Evolutionary conservation across 2,329 filamentous ascomycete species (phyloP).

Genomic region (Aaosphaeria arxii): DNA sequence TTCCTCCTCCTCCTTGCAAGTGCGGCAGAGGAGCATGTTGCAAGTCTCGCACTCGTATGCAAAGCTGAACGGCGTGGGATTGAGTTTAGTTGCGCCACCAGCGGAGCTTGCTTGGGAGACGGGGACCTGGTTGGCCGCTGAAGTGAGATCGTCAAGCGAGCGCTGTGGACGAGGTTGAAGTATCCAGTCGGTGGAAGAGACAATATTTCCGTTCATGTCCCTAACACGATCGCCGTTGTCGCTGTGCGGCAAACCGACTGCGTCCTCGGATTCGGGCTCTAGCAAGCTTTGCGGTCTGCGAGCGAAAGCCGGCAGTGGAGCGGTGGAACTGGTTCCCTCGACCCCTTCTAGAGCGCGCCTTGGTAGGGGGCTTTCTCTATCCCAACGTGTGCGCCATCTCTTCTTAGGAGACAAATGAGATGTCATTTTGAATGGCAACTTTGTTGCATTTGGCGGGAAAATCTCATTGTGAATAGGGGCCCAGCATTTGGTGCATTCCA

Average conservation of each 20-base stretch:
- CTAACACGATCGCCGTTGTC: conserved; percentile 4
- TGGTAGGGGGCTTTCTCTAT: too few species aligned
- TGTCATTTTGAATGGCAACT: too few species aligned
- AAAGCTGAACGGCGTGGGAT: conserved; percentile 13
- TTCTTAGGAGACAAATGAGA: too few species aligned
- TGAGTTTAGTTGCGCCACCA: neutral
- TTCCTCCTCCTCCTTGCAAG: conserved; percentile 14
- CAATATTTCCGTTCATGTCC: conserved; percentile 18
- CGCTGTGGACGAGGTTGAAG: neutral
- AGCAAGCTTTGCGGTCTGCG: neutral
- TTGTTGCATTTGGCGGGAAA: conserved; percentile 2
- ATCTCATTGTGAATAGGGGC: conserved; percentile 19
- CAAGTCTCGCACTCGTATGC: conserved; percentile 23
- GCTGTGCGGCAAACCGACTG: neutral
- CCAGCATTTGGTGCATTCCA: conserved; percentile 34
- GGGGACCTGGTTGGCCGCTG: neutral
- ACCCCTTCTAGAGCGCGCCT: too few species aligned
- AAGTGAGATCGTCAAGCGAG: neutral
- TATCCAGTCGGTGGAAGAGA: conserved; percentile 7
- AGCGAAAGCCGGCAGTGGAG: too few species aligned
- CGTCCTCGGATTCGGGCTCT: neutral
- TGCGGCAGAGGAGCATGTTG: conserved; percentile 18
- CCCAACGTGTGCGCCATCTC: too few species aligned
- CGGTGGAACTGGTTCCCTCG: too few species aligned
- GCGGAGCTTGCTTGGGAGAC: neutral